Conservation (phyloP, 2,329 filamentous ascomycete species). For the Talaromyces sp. region DNA sequence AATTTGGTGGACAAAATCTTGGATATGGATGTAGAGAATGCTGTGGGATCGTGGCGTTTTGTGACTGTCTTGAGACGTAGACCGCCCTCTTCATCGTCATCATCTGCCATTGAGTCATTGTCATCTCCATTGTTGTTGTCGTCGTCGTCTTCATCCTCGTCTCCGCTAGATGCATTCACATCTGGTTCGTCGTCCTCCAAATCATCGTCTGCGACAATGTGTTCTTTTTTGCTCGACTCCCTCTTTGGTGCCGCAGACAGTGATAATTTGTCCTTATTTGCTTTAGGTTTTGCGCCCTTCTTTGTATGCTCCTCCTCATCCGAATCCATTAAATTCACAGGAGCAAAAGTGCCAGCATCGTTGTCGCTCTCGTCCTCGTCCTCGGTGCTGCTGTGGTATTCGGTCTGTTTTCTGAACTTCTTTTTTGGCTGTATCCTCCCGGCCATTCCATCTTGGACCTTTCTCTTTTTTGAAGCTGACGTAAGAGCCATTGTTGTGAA, state of each 20-base stretch:
- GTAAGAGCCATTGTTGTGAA: slow-evolving; percentile 34
- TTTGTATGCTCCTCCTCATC: slow-evolving; percentile 32
- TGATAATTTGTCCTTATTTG: background rate
- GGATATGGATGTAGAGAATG: slow-evolving; percentile 87
- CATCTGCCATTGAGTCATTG: background rate
- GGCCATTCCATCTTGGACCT: slow-evolving; percentile 55
- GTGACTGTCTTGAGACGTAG: slow-evolving; percentile 35
- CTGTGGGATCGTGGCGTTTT: slow-evolving; percentile 86
- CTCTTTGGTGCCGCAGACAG: slow-evolving; percentile 11
- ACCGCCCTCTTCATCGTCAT: slow-evolving; percentile 29
- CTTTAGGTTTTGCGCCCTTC: slow-evolving; percentile 9
- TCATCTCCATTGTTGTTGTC: slow-evolving; percentile 37
- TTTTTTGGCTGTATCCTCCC: slow-evolving; percentile 51
- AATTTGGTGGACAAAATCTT: slow-evolving; percentile 91
- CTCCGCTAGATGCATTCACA: slow-evolving; percentile 26
- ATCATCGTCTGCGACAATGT: slow-evolving; percentile 28
- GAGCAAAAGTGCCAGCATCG: slow-evolving; percentile 42
- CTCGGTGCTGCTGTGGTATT: slow-evolving; percentile 60
- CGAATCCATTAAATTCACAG: slow-evolving; percentile 47
- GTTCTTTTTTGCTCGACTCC: slow-evolving; percentile 24
- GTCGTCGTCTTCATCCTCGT: slow-evolving; percentile 23
- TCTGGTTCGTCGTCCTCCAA: slow-evolving; percentile 39
- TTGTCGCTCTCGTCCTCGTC: slow-evolving; percentile 46
- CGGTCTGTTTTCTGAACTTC: slow-evolving; percentile 58
- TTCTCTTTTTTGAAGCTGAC: slow-evolving; percentile 48